Conservation (phyloP, 352 stramenopile genomes). For the Thalassiosira ordinaria region DNA sequence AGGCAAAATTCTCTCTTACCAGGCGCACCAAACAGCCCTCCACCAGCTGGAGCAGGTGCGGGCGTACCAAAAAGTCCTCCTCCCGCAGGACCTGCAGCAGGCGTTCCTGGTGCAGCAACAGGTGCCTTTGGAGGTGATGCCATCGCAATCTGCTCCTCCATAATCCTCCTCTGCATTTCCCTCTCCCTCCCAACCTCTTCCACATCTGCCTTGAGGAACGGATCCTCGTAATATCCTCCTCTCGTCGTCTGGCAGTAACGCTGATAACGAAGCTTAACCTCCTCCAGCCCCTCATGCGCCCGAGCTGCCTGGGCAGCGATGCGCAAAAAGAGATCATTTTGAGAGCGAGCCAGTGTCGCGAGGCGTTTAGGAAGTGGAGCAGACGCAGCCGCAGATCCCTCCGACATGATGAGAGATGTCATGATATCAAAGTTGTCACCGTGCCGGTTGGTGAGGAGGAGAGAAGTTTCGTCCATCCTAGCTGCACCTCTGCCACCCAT, state of each 20-base stretch:
- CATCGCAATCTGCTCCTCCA: slow-evolving; percentile 54
- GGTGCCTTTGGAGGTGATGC: slow-evolving; percentile 11
- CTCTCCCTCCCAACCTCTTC: slow-evolving; percentile 60
- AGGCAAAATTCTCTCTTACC: slow-evolving; percentile 11
- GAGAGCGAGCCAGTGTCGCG: slow-evolving; percentile 50
- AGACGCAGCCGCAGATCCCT: slow-evolving; percentile 9
- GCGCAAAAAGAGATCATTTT: slow-evolving; percentile 48
- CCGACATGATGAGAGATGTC: slow-evolving; percentile 44
- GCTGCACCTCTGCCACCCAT: neutral
- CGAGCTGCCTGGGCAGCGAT: slow-evolving; percentile 34
- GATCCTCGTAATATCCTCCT: slow-evolving; percentile 62
- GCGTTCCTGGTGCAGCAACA: too few relatives aligned
- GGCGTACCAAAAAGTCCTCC: neutral
- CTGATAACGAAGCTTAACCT: slow-evolving; percentile 61
- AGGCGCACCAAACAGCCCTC: slow-evolving; percentile 40
- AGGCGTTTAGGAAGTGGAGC: slow-evolving; percentile 51
- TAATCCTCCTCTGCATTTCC: slow-evolving; percentile 63
- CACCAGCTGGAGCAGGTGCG: slow-evolving; percentile 26
- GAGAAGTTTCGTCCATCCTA: slow-evolving; percentile 16
- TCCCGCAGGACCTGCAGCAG: too few relatives aligned
- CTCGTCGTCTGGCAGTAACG: slow-evolving; percentile 39
- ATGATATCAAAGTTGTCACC: slow-evolving; percentile 42
- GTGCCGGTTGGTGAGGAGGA: slow-evolving; percentile 13
- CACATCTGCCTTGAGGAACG: slow-evolving; percentile 63
- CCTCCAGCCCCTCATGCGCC: slow-evolving; percentile 59